These are phyloP conservation scores for Heliamphora pulchella DNA, from an alignment of 179 eudicot species.

Conservation along the genomic window DNA sequence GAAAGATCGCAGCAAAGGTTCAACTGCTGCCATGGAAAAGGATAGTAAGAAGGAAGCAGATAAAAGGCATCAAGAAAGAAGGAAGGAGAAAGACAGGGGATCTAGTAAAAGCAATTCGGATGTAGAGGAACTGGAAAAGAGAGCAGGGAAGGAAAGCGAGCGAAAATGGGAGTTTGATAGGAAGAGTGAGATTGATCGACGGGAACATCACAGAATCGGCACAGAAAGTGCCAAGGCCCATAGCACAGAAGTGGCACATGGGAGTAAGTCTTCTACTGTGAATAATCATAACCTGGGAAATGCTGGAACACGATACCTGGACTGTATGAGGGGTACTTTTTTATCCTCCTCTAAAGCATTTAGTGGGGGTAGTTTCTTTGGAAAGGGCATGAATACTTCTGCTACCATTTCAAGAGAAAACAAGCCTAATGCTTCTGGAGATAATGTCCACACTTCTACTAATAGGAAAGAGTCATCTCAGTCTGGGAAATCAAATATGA, in stretches of 20 bases:
- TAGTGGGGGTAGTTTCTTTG: conserved; percentile 72
- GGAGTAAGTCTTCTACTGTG: conserved; percentile 38
- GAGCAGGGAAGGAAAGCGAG: conserved; percentile 59
- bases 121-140: conserved; percentile 76
- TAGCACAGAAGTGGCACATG: conserved; percentile 39
- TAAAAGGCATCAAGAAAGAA: conserved; percentile 67
- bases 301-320: conserved; percentile 80
- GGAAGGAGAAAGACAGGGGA: conserved; percentile 77
- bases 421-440: conserved; percentile 44
- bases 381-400: conserved; percentile 44
- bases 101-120: conserved; percentile 96
- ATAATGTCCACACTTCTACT: conserved; percentile 40
- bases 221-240: conserved; percentile 40
- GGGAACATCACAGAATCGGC: conserved; percentile 47
- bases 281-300: conserved; percentile 50
- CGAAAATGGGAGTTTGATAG: conserved; percentile 46
- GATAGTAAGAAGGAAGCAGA: conserved; percentile 69
- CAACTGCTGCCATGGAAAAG: conserved; percentile 48
- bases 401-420: conserved; percentile 50
- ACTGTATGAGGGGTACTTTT: conserved; percentile 79
- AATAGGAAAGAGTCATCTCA: conserved; percentile 48
- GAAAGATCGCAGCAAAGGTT: conserved; percentile 52
- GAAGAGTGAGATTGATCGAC: conserved; percentile 52
- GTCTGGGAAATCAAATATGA: conserved; percentile 33
- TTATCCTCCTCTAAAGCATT: conserved; percentile 84